phyloP scores from a whole-genome alignment of 768 basidiomycete genomes.

The Cyathus striatus region DNA sequence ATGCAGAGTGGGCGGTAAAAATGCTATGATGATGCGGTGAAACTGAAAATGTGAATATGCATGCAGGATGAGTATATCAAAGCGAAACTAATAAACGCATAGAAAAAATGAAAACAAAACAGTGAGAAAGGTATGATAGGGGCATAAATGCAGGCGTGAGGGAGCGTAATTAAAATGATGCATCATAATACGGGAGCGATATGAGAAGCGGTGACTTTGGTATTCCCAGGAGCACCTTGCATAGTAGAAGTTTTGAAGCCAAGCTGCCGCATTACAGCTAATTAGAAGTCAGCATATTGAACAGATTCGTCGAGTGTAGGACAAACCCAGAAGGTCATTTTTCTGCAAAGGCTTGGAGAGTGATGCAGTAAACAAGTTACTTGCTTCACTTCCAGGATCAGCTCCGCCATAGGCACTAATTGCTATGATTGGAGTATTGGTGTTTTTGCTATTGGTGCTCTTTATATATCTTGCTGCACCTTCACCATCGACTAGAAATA shows the following conservation, averaged over 20 bases:
- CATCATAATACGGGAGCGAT: conserved; percentile 28
- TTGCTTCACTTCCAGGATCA: conserved; percentile 52
- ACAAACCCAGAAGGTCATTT: conserved; percentile 65
- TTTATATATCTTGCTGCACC: conserved; percentile 96
- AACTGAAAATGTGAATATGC: conserved; percentile 25
- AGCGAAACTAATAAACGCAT: conserved; percentile 23
- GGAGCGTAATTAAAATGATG: conserved; percentile 13
- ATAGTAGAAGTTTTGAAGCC: conserved; percentile 86
- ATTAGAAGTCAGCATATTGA: conserved; percentile 6
- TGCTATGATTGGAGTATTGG: conserved; percentile 87
- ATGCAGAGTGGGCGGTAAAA: conserved; percentile 27
- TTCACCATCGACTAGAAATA: conserved; percentile 78
- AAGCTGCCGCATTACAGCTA: conserved; percentile 72
- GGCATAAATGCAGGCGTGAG: conserved; percentile 15
- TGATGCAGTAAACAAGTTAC: conserved; percentile 73
- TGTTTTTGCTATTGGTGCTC: conserved; percentile 93
- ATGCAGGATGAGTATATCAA: conserved; percentile 29
- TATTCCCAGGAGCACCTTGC: conserved; percentile 45
- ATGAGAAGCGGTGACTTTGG: conserved; percentile 46
- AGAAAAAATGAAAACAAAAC: conserved; percentile 20
- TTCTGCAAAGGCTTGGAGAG: conserved; percentile 89
- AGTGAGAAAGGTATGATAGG: conserved; percentile 10
- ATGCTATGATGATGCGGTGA: conserved; percentile 25
- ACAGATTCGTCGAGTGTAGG: not conserved
- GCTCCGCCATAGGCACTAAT: conserved; percentile 82